Evolutionary conservation across 306 rosid genomes (phyloP), one percentile per base, ranked within the genome.

Genomic region (Bauhinia variegata): DNA sequence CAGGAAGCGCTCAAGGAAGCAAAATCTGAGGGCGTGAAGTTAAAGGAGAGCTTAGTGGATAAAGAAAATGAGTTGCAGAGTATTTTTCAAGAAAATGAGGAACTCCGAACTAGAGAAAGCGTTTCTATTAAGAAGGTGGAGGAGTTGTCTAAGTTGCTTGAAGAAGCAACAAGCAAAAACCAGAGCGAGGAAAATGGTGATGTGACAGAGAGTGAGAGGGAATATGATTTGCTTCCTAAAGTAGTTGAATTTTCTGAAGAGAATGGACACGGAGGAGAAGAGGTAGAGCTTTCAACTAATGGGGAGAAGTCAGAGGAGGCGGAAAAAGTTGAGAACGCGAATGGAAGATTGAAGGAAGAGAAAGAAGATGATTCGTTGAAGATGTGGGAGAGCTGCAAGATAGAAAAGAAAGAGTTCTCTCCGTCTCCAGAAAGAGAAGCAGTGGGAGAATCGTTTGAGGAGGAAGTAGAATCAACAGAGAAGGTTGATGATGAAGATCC

Each of bases 341-440:
- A 83, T 53, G 89, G 89, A 46, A 81, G 81, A 55, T 41, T 75
- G 8, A 81, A 79, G 58, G 89, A 81, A 72, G 88, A 78, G 84
- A 5, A 33, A 65, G 33, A 87, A 71, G 88, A 84, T 13, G 89
- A 81, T 34, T 66, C 83, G 73, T 85, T 64, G 37, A 83, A 86
- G 74, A 91, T 91, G 97, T 88, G 97, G 97, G 97, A 91, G 78
- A 88, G 96, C 83, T 82, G 91, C 86, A 88, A 81, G 80, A 93
- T 93, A 39, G 98, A 93, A 79, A 93, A 89, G 85, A 92, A 93
- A 67, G 98, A 93, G 68, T 86, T 88, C 83, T 89, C 87, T 3
- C n/a, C n/a, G n/a, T n/a, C n/a, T n/a, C 95, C 89, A 1, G 98
- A 82, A 83, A 80, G 92, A 76, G 96, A 77, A 71, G 59, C 77